phyloP scores from a whole-genome alignment of 352 stramenopile species.

The Phytophthora kernoviae region DNA sequence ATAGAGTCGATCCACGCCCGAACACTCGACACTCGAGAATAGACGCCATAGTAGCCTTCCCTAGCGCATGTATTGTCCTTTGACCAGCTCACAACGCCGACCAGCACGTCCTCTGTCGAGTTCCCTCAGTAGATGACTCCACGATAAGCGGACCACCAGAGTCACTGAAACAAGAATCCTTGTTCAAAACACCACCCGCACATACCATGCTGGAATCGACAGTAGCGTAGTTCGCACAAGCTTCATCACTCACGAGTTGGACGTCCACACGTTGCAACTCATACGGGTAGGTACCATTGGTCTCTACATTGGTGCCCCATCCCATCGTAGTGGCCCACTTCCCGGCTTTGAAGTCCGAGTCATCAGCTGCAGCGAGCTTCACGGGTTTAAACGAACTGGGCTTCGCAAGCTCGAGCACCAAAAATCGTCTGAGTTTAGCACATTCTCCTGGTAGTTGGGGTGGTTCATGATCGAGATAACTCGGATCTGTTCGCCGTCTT shows the following conservation, averaged over 20 bases:
- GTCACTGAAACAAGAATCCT: slow-evolving; percentile 57
- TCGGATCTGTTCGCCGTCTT: slow-evolving; percentile 16
- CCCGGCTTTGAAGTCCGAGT: slow-evolving; percentile 23
- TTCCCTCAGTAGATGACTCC: slow-evolving; percentile 1
- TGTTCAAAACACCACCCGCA: slow-evolving; percentile 31
- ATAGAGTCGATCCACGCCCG: slow-evolving; percentile 33
- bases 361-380: slow-evolving; percentile 22
- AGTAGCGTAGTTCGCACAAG: slow-evolving; percentile 24
- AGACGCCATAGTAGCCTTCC: slow-evolving; percentile 38
- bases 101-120: slow-evolving; percentile 15
- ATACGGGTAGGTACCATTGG: slow-evolving; percentile 26
- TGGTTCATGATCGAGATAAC: slow-evolving; percentile 6
- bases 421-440: slow-evolving; percentile 21
- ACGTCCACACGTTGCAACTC: slow-evolving; percentile 45
- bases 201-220: slow-evolving; percentile 55
- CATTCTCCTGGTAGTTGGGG: slow-evolving; percentile 5
- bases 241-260: slow-evolving; percentile 32
- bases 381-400: slow-evolving; percentile 37
- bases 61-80: slow-evolving; percentile 29
- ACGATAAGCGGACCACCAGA: slow-evolving; percentile 51
- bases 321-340: slow-evolving; percentile 37
- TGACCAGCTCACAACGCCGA: slow-evolving; percentile 54
- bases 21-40: slow-evolving; percentile 38
- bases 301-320: slow-evolving; percentile 31
- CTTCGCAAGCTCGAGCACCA: slow-evolving; percentile 47